phyloP scores from a whole-genome alignment of 108 stramenopile genomes.

The Epipyxis sp. region DNA sequence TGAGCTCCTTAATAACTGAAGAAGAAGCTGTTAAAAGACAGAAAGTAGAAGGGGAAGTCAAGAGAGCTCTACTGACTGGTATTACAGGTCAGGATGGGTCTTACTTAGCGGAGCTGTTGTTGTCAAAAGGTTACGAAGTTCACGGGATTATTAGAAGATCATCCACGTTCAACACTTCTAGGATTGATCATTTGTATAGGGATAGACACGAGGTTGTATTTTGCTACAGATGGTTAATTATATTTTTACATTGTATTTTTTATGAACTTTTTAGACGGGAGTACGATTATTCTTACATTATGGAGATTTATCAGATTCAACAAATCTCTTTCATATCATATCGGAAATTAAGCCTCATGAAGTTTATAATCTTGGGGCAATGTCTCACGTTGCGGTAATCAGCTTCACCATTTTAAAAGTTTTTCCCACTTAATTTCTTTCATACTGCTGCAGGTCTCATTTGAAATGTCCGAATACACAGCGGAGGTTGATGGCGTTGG shows the following conservation, averaged over 20 bases:
- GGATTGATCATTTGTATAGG: slow-evolving; percentile 93
- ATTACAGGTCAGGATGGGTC: slow-evolving; percentile 99
- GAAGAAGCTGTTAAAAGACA: background rate
- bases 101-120: slow-evolving; percentile 86
- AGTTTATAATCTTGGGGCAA: slow-evolving; percentile 98
- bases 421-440: background rate
- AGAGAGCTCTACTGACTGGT: slow-evolving; percentile 90
- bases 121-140: slow-evolving; percentile 87
- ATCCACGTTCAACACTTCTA: slow-evolving; percentile 96
- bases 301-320: slow-evolving; percentile 96
- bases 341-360: slow-evolving; percentile 72
- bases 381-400: slow-evolving; percentile 95
- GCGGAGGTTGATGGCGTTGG: slow-evolving; percentile 97
- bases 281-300: slow-evolving; percentile 87
- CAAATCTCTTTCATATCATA: slow-evolving; percentile 83
- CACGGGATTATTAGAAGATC: slow-evolving; percentile 94
- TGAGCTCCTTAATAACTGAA: no score
- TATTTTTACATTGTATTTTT: background rate
- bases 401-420: background rate
- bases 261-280: slow-evolving; percentile 20
- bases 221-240: background rate
- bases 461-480: slow-evolving; percentile 99
- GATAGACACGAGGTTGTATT: slow-evolving; percentile 71
- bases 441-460: slow-evolving; percentile 53
- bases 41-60: slow-evolving; percentile 26